Evolutionary conservation across 2,329 filamentous ascomycete species (phyloP), one percentile per base, ranked within the genome.

Genomic region (Trichoderma sp.): DNA sequence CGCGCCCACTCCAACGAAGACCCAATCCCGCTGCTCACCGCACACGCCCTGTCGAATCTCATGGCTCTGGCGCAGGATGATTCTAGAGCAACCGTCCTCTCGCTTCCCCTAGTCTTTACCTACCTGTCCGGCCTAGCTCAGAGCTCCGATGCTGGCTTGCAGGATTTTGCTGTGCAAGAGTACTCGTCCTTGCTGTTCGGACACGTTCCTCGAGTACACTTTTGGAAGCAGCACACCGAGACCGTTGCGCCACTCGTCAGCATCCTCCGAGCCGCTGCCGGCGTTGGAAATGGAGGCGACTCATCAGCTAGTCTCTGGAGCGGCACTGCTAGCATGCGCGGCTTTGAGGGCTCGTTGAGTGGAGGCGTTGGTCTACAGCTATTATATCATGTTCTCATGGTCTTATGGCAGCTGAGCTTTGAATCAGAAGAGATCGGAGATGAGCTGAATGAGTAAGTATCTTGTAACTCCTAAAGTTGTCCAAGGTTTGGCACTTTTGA

Each of bases 351-450:
- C 5, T 83, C 83, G 4, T 77, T 91, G 35, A 91, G 94, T 69
- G 93, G 94, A 60, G 94, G 94, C 10, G 93, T 99, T 70, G 93
- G 94, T 2, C 84, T 99, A 52, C 96, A 99, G 79, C 87, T 98
- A 52, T 86, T 99, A 52, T 99, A 99, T 79, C 93, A 97, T 76
- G 92, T 97, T 19, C 86, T 99, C 27, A 86, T 99, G 62, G 94
- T 97, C 14, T 83, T 99, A 70, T 99, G 96, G 96, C 94, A 98
- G 83, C 85, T 99, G 74, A 97, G 94, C 77, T 99, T 99, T 74
- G 96, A 98, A 78, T 93, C 93, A 14, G 90, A 91, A 70, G 81
- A 84, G 2, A 85, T 91, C 76, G 88, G 88, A 47, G 87, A 90
- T 70, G 94, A 95, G 53, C 84, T 99, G 69, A 92, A 98, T 80